Evolutionary conservation across 202 grass and related monocot species (phyloP).

Genomic region (Zizania palustris): DNA sequence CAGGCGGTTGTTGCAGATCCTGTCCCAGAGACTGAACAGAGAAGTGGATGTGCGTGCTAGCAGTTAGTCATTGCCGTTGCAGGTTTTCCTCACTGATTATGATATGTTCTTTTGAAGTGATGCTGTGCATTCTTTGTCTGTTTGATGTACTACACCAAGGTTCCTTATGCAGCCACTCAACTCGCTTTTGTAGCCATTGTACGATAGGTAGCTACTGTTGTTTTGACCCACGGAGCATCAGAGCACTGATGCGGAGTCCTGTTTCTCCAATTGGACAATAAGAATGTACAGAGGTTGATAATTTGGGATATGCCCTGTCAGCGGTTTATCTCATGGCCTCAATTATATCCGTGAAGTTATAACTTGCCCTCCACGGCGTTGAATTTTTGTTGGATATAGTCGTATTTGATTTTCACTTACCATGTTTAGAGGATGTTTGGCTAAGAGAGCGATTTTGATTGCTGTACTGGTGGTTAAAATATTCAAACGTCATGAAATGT

Average conservation of each 20-base stretch:
- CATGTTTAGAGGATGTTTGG: slow-evolving; percentile 13
- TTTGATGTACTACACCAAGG: slow-evolving; percentile 54
- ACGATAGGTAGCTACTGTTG: slow-evolving; percentile 39
- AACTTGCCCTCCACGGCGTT: slow-evolving; percentile 15
- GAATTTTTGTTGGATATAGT: slow-evolving; percentile 1
- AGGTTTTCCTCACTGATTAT: slow-evolving; percentile 55
- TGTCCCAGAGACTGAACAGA: slow-evolving; percentile 64
- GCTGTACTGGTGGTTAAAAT: neutral
- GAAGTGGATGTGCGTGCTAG: slow-evolving; percentile 91
- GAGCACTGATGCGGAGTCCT: slow-evolving; percentile 1
- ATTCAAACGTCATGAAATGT: neutral
- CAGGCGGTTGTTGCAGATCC: slow-evolving; percentile 71
- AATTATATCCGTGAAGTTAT: slow-evolving; percentile 6
- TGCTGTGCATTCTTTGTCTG: slow-evolving; percentile 40
- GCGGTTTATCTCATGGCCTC: slow-evolving; percentile 17
- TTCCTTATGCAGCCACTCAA: slow-evolving; percentile 31
- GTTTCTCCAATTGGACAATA: slow-evolving; percentile 50
- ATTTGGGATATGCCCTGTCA: slow-evolving; percentile 24
- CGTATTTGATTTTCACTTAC: slow-evolving; percentile 3
- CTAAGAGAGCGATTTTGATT: neutral
- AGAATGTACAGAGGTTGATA: slow-evolving; percentile 25
- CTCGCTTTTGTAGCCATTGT: slow-evolving; percentile 45
- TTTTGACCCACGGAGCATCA: slow-evolving; percentile 10
- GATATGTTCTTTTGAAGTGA: slow-evolving; percentile 54
- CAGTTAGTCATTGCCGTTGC: slow-evolving; percentile 41